These are phyloP conservation scores for Penicillium lividum DNA, from an alignment of 495 filamentous ascomycete species.

Conservation along the genomic window DNA sequence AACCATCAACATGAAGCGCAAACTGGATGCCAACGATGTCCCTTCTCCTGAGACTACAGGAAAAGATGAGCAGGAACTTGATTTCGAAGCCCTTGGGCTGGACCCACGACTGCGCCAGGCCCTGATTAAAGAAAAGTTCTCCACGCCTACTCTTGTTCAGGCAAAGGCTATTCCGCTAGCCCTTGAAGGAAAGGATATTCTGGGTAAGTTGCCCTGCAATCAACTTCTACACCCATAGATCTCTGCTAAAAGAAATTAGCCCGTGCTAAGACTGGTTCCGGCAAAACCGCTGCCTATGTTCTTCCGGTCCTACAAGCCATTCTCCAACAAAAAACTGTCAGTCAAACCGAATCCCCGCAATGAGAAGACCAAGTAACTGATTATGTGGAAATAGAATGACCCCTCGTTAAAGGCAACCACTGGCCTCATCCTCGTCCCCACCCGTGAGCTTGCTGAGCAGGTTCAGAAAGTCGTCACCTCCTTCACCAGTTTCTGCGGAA, in stretches of 20 bases:
- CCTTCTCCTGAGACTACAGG: slow-evolving; percentile 45
- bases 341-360: slow-evolving; percentile 20
- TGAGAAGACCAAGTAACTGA: not conserved
- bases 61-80: slow-evolving; percentile 28
- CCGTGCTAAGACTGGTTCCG: slow-evolving; percentile 88
- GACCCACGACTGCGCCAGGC: slow-evolving; percentile 86
- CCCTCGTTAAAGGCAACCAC: slow-evolving; percentile 51
- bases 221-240: not conserved
- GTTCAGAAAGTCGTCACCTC: slow-evolving; percentile 71
- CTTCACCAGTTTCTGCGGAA: slow-evolving; percentile 79
- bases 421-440: slow-evolving; percentile 88
- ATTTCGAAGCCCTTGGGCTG: slow-evolving; percentile 61
- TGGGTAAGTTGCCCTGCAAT: slow-evolving; percentile 53
- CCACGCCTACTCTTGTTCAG: slow-evolving; percentile 83
- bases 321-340: slow-evolving; percentile 71
- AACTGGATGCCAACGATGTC: slow-evolving; percentile 60
- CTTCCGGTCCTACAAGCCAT: slow-evolving; percentile 82
- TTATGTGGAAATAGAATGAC: slow-evolving; percentile 28
- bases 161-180: slow-evolving; percentile 84
- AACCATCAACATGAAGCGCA: slow-evolving; percentile 61
- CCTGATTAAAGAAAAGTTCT: slow-evolving; percentile 78
- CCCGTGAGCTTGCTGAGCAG: slow-evolving; percentile 89
- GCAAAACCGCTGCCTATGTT: slow-evolving; percentile 97
- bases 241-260: slow-evolving; percentile 46
- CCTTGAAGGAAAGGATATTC: slow-evolving; percentile 85